phyloP scores from a whole-genome alignment of 495 filamentous ascomycete species.

The Daldinia grandis region DNA sequence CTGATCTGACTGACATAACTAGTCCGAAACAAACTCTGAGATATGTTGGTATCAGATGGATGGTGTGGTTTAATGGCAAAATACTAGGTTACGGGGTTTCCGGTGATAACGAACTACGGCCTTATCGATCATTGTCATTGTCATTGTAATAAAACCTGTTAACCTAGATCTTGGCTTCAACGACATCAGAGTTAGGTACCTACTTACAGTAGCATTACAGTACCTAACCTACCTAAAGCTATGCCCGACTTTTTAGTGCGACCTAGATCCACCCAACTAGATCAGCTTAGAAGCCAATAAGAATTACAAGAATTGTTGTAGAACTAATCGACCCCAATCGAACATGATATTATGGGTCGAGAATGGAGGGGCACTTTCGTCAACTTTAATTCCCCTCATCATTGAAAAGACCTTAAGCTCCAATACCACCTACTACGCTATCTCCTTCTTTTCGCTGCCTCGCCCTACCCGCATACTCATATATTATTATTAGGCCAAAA shows the following conservation, averaged over 20 bases:
- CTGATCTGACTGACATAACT: constrained; percentile 7
- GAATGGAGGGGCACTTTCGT: constrained; percentile 41
- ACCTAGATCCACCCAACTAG: constrained; percentile 17
- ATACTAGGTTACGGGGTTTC: background rate
- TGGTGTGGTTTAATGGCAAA: background rate
- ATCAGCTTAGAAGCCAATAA: constrained; percentile 24
- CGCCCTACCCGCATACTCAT: constrained; percentile 20
- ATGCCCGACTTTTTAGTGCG: constrained; percentile 7
- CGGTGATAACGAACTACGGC: background rate
- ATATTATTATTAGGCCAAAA: constrained; percentile 19
- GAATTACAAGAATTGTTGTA: constrained; percentile 16
- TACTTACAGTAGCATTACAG: background rate
- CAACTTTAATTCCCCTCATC: constrained; percentile 40
- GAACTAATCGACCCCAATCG: constrained; percentile 9
- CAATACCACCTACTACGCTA: constrained; percentile 22
- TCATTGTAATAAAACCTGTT: background rate
- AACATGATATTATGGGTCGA: constrained; percentile 20
- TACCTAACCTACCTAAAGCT: constrained; percentile 12
- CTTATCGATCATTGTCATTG: background rate
- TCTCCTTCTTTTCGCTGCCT: constrained; percentile 21
- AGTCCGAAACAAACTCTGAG: background rate
- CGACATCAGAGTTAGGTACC: constrained; percentile 16
- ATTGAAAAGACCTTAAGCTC: constrained; percentile 35
- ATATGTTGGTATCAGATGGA: background rate
- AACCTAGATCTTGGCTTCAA: background rate